A percentile compares a stretch with the other conserved stretches of the same genome.
These are phyloP conservation scores for Dryadomyces quercivorus DNA, from an alignment of 2,329 filamentous ascomycete genomes.

Conservation along the genomic window DNA sequence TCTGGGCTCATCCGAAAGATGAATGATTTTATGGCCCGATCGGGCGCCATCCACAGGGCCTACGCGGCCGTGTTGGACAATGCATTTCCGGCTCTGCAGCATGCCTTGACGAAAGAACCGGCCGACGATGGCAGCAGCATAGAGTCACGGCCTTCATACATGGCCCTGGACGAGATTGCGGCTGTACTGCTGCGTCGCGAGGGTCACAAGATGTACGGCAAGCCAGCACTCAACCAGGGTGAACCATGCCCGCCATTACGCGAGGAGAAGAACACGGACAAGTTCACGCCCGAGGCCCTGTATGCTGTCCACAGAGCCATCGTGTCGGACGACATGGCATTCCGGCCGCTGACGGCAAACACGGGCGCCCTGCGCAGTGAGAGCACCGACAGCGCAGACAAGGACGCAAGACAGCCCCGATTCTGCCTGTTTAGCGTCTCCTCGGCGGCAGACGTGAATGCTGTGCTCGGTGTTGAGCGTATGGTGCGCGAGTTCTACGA, in stretches of 20 bases:
- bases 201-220: not conserved
- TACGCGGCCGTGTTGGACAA: conserved; percentile 36
- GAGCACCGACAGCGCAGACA: not conserved
- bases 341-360: conserved; percentile 31
- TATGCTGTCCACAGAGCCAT: conserved; percentile 62
- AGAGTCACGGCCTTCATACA: conserved; percentile 16
- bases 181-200: conserved; percentile 23
- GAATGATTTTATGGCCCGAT: conserved; percentile 27
- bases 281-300: conserved; percentile 35
- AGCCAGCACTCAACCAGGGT: not conserved
- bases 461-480: conserved; percentile 35
- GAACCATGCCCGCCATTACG: not conserved
- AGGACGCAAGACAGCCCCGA: conserved; percentile 23
- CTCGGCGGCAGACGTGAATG: conserved; percentile 38
- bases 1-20: conserved; percentile 33
- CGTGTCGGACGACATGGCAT: conserved; percentile 45
- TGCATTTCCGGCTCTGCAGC: conserved; percentile 26
- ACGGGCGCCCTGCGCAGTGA: conserved; percentile 22
- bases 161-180: conserved; percentile 40
- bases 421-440: conserved; percentile 50
- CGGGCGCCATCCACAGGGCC: conserved; percentile 33
- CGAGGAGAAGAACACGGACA: conserved; percentile 14
- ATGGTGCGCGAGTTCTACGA: conserved; percentile 44
- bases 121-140: not conserved
- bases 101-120: not conserved